Evolutionary conservation across 306 rosid genomes (phyloP), one percentile per base, ranked within the genome.

Genomic region (Dalbergia oliveri): DNA sequence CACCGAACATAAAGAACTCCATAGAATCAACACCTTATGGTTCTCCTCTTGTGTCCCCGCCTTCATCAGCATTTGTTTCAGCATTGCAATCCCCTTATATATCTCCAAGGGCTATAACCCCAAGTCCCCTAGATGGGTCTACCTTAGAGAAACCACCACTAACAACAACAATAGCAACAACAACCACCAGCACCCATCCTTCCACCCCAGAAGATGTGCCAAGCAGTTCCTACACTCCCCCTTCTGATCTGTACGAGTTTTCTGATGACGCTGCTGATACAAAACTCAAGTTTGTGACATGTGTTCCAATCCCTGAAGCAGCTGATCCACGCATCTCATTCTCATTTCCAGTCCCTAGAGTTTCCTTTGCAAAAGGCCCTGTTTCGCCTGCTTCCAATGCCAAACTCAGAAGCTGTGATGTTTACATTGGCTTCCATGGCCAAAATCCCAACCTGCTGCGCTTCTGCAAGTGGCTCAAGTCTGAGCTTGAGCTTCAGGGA

Each of bases 1-100:
- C 92, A 72, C 89, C 92, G 73, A 84, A 83, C 73, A 34, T 78
- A 34, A 85, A 87, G 44, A 87, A 41, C 82, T 83, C 88, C 6
- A 81, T 73, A 16, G 93, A 81, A 58, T 87, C 94, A 15, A 85
- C 97, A 6, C 89, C 94, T 11, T 88, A 84, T 76, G 90, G 79
- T 76, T 91, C 98, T 59, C 98, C 94, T 13, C 94, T 93, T n/a
- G 81, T 91, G 9, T 94, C 98, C 4, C 97, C 98, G 8, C 88
- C 97, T 79, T 92, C 98, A 26, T 94, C 98, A 8, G 98, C 98
- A 71, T 94, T 94, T 82, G 96, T 92, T 84, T 94, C 98, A 43
- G 98, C 98, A 56, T 82, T 92, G 68, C 98, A 90, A 51, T 94
- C 98, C 3, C 98, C 98, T 10, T 92, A 92, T 81, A 89, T 94